Conservation (phyloP, 2,329 filamentous ascomycete species). For the Pseudocercospora fijiensis region DNA sequence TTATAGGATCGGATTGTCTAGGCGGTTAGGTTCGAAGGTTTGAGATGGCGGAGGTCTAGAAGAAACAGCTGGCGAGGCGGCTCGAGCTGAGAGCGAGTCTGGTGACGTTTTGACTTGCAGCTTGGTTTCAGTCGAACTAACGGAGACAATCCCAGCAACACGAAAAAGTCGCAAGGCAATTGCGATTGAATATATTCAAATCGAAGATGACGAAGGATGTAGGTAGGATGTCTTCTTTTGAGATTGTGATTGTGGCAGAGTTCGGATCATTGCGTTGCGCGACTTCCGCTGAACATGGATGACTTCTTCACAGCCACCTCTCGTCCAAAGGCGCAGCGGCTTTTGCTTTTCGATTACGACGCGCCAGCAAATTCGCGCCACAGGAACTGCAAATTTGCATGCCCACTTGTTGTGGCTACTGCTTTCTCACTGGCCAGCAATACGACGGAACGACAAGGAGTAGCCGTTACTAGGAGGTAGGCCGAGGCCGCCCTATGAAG, state of each 20-base stretch:
- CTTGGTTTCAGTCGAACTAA: background rate
- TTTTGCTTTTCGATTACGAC: background rate
- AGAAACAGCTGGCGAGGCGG: background rate
- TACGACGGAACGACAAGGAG: background rate
- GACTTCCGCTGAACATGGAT: background rate
- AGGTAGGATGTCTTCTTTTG: background rate
- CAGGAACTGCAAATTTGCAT: background rate
- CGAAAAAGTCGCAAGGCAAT: background rate
- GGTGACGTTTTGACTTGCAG: background rate
- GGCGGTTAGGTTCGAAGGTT: background rate
- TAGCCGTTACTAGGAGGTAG: background rate
- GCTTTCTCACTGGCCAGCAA: background rate
- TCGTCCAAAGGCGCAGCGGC: background rate
- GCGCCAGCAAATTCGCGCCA: slow-evolving; percentile 2
- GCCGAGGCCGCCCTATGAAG: background rate
- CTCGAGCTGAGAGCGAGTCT: background rate
- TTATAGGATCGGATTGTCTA: background rate
- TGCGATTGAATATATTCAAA: background rate
- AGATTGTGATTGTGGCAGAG: slow-evolving; percentile 1
- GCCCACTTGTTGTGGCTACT: background rate
- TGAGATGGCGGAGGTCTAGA: slow-evolving; percentile 3
- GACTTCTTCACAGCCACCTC: background rate
- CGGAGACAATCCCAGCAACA: background rate
- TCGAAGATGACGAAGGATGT: no score
- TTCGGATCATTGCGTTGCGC: background rate